Evolutionary conservation across 164 flowering plant species (phyloP).

Genomic region (Santalum album): DNA sequence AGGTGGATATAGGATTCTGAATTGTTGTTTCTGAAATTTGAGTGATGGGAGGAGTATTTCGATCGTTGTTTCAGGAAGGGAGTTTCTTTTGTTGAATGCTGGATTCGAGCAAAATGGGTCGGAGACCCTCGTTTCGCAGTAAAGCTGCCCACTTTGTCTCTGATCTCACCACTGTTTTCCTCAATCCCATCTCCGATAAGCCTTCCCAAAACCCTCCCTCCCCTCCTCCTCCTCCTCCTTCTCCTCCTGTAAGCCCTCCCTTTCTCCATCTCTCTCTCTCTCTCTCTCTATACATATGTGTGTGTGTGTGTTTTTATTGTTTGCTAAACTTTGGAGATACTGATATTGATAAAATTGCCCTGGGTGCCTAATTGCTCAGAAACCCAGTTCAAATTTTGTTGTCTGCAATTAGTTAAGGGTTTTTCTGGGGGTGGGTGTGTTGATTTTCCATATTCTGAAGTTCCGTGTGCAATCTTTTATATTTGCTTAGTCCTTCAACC

Average conservation of each 20-base stretch:
- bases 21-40: no score
- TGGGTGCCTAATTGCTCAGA: no score
- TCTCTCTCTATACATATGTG: conserved; percentile 1
- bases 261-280: conserved; percentile 14
- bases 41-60: no score
- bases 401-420: neutral
- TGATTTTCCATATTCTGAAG: no score
- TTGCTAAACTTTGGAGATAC: neutral
- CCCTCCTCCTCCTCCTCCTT: conserved; percentile 9
- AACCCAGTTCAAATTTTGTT: conserved; percentile 1
- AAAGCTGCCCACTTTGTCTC: conserved; percentile 89
- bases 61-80: neutral
- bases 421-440: neutral
- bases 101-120: conserved; percentile 22
- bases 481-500: no score
- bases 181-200: conserved; percentile 87
- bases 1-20: no score
- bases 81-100: neutral
- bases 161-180: conserved; percentile 78
- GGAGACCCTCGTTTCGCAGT: conserved; percentile 43
- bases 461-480: no score
- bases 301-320: conserved; percentile 6
- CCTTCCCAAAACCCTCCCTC: conserved; percentile 27
- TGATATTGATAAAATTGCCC: no score
- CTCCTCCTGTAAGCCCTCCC: conserved; percentile 6